Evolutionary conservation across 2,329 filamentous ascomycete species (phyloP), one percentile per base, ranked within the genome.

Genomic region (Fusarium agapanthi): DNA sequence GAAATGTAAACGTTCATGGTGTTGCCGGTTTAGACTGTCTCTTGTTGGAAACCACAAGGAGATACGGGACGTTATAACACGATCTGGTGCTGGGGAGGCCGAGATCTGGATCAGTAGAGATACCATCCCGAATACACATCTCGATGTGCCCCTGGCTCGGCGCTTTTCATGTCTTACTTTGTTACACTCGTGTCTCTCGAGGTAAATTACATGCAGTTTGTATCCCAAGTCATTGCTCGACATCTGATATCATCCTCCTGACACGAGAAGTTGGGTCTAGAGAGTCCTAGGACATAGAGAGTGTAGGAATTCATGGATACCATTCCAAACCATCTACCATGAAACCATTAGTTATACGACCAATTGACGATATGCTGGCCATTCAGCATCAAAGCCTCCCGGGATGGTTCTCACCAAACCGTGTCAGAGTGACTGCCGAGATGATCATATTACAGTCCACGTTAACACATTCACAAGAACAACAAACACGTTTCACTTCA

Each of bases 1-100:
- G 95, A 98, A 87, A 97, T 98, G 95, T 98, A 78, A 44, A n/a
- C 18, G 22, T 20, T 24, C 12, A 8, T 22, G 50, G 43, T 48
- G 30, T 26, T 22, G 32, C 28, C 44, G 13, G 44, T 10, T 30
- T 47, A 67, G 34, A 30, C 28, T 67, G 54, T 48, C 35, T 61
- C 47, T 56, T 40, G 34, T 13, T 38, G 37, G 35, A 35, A 37
- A 10, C 5, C 16, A n/a, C 20, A n/a, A 18, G 38, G 32, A 38
- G 53, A 57, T 44, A 48, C 22, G 37, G n/a, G 26, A n/a, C 32
- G 40, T 37, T 38, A 41, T 6, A 40, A 44, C 47, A 59, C 38
- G 30, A 65, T 69, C 56, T 66, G 50, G 43, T 51, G 26, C 45
- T 65, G 14, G 40, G 32, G 30, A 65, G 24, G 51, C 61, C 65